Percentiles rank a stretch among this genome's conserved stretches.
Conservation (phyloP, 2,329 filamentous ascomycete species). For the Cercospora sp. region DNA sequence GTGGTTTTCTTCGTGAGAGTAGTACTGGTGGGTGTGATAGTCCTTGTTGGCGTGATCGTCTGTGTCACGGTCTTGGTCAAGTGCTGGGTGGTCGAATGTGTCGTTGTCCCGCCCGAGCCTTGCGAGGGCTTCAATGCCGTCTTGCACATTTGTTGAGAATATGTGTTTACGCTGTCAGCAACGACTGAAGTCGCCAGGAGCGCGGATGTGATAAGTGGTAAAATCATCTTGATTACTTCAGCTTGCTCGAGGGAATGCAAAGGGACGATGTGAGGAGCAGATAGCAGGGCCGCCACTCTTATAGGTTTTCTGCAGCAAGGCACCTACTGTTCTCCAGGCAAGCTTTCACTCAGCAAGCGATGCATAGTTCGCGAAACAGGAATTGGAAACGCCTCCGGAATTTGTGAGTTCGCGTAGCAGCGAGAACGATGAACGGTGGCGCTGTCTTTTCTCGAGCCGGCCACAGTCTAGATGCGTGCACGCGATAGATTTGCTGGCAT, state of each 20-base stretch:
- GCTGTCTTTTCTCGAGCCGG: neutral
- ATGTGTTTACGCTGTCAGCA: conserved; percentile 10
- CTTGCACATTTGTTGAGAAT: neutral
- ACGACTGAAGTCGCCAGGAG: neutral
- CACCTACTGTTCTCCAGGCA: neutral
- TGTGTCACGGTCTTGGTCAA: conserved; percentile 2
- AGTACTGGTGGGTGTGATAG: conserved; percentile 1
- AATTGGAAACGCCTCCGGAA: neutral
- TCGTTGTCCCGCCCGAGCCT: conserved; percentile 4
- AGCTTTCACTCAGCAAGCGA: neutral
- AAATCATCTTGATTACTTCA: neutral
- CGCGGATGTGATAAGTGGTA: neutral
- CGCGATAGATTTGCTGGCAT: neutral
- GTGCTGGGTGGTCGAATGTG: neutral
- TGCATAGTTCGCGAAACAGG: neutral
- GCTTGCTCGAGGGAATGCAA: neutral
- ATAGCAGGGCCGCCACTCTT: neutral
- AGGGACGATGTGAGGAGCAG: neutral
- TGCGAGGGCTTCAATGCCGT: conserved; percentile 1
- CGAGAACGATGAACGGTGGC: neutral
- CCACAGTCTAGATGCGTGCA: neutral
- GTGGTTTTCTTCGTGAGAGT: conserved; percentile 11
- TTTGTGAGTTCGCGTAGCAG: neutral
- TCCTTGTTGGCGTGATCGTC: neutral
- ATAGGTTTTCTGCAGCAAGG: neutral